Evolutionary conservation across 2,329 filamentous ascomycete genomes (phyloP), one percentile per base, ranked within the genome.

Genomic region (Ascochyta clinopodiicola): DNA sequence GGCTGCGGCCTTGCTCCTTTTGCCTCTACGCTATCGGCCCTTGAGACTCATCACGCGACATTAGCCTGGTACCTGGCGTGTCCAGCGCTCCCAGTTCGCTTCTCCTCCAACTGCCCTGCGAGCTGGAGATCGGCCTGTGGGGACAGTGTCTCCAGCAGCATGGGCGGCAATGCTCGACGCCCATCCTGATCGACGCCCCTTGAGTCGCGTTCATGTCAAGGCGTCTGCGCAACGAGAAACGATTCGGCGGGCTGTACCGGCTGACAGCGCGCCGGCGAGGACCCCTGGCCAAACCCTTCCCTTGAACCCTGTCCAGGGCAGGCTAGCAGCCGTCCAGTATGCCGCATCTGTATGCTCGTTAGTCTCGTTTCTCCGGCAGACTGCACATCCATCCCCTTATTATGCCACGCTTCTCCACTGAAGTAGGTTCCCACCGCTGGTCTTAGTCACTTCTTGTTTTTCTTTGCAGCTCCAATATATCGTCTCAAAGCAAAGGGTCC

Each of bases 261-360:
- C 56, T 57, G 50, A 49, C 56, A 53, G 43, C 52, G 42, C 53
- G 54, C 39, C 44, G 17, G 17, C 17, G 51, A 49, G 46, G 35
- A 31, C 25, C 50, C 50, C 57, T 46, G 48, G 52, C 45, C 51
- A 50, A 60, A 62, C 4, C 57, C 53, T 48, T 50, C 51, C 51
- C 44, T 25, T 40, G 39, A 51, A 51, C 62, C 62, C 55, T 63
- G 62, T 43, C 37, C 32, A 44, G 43, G 39, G 56, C 56, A 51
- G 53, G 63, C 46, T 60, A 59, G 56, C 59, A 62, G 46, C 60
- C 51, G 54, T 47, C 50, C 36, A 59, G 24, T 57, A 62, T 62
- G 56, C 58, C 54, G 49, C 48, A 51, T 54, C 57, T 59, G 58
- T 57, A 62, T 62, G 24, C 57, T 52, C 44, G 48, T 58, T 56